Conservation (phyloP, 2,329 filamentous ascomycete genomes). For the Eurotiales sp. region DNA sequence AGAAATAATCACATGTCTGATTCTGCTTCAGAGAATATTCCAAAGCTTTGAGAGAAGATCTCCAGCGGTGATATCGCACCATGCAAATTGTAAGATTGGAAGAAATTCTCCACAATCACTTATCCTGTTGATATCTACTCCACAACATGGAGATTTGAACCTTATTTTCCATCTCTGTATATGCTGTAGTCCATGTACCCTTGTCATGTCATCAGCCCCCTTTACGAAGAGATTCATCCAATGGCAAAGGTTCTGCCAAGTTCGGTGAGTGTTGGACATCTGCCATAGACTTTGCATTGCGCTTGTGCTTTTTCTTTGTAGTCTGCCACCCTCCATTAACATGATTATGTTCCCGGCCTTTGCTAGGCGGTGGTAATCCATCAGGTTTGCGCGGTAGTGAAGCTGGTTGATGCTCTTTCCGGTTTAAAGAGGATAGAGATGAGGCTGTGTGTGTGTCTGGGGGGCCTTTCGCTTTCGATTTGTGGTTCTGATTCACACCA, state of each 20-base stretch:
- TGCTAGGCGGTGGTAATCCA: conserved; percentile 21
- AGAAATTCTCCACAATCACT: not conserved
- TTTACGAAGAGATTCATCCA: conserved; percentile 43
- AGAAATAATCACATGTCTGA: no score
- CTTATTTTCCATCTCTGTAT: no score
- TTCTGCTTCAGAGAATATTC: conserved; percentile 8
- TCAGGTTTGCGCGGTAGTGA: conserved; percentile 30
- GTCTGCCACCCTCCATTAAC: conserved; percentile 41
- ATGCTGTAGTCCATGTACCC: no score
- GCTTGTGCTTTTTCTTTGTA: conserved; percentile 42
- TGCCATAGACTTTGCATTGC: conserved; percentile 31
- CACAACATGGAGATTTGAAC: no score
- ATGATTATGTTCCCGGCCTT: conserved; percentile 22
- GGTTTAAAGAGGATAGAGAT: conserved; percentile 17
- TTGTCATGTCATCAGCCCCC: conserved; percentile 34
- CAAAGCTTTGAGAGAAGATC: not conserved
- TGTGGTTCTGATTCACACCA: conserved; percentile 25
- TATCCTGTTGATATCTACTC: no score
- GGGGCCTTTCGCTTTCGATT: conserved; percentile 33
- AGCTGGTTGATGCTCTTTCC: conserved; percentile 29
- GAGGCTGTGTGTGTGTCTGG: conserved; percentile 22
- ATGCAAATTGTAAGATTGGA: not conserved
- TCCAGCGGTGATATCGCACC: not conserved
- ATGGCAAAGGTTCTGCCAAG: conserved; percentile 37
- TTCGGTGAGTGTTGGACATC: conserved; percentile 27